These are phyloP conservation scores for Lactuca sativa DNA, from an alignment of 129 eudicot genomes.

Conservation along the genomic window DNA sequence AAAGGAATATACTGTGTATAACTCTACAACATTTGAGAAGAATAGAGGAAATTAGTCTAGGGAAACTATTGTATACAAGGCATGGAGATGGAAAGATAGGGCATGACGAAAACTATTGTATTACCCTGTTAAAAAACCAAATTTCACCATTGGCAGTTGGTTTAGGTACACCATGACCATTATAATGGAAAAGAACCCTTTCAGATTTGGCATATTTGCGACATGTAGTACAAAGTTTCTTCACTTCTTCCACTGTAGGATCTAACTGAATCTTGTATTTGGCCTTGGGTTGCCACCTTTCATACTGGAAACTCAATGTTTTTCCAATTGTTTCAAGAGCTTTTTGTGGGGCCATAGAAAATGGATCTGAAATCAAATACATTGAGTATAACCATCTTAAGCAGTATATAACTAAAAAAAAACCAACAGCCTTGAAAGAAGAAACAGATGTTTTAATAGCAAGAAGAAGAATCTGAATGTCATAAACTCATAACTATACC, in stretches of 20 bases:
- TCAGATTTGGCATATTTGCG: slow-evolving; percentile 93
- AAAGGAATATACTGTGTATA: slow-evolving; percentile 97
- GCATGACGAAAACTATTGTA: neutral
- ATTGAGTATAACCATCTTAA: slow-evolving; percentile 3
- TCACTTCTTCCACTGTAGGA: slow-evolving; percentile 96
- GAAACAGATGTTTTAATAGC: too few species aligned
- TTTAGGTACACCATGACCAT: slow-evolving; percentile 98
- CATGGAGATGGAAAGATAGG: neutral
- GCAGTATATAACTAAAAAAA: neutral
- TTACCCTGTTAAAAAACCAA: slow-evolving; percentile 93
- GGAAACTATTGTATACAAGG: neutral
- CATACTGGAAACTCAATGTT: slow-evolving; percentile 80
- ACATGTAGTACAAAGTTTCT: slow-evolving; percentile 87
- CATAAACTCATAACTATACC: slow-evolving; percentile 60
- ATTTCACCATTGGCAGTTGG: slow-evolving; percentile 96
- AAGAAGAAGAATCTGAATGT: slow-evolving; percentile 11
- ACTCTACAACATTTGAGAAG: slow-evolving; percentile 56
- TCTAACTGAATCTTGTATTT: slow-evolving; percentile 80
- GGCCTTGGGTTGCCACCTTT: slow-evolving; percentile 98
- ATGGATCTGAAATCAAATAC: slow-evolving; percentile 65
- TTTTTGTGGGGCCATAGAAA: slow-evolving; percentile 89
- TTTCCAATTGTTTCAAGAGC: slow-evolving; percentile 91
- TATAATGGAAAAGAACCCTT: slow-evolving; percentile 92
- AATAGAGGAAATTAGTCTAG: slow-evolving; percentile 12
- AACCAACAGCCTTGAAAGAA: neutral